These are phyloP conservation scores for Chrysosporium queenslandicum DNA, from an alignment of 2,329 filamentous ascomycete genomes.

Conservation along the genomic window DNA sequence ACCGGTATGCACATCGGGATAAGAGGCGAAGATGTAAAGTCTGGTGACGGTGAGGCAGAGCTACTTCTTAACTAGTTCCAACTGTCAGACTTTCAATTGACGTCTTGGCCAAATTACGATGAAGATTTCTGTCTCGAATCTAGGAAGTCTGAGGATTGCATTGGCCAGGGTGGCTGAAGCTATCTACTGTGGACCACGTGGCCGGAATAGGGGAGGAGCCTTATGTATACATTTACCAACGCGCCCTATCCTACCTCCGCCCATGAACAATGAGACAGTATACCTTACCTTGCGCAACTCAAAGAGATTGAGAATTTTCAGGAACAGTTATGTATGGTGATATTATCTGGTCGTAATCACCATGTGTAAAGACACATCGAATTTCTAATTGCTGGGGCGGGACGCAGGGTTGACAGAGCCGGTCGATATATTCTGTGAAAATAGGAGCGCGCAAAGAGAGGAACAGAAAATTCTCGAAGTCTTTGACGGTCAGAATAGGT, in stretches of 20 bases:
- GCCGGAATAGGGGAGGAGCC: too few species aligned
- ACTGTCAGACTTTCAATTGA: not conserved
- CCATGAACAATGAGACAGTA: too few species aligned
- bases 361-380: conserved; percentile 22
- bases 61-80: not conserved
- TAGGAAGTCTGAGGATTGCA: too few species aligned
- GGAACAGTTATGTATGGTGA: too few species aligned
- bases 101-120: conserved; percentile 3
- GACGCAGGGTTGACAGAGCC: conserved; percentile 14
- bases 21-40: not conserved
- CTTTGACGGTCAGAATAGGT: conserved; percentile 16
- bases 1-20: not conserved
- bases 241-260: too few species aligned
- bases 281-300: too few species aligned
- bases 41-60: not conserved
- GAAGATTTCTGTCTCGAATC: conserved; percentile 1
- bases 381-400: conserved; percentile 1
- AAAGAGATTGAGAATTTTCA: too few species aligned
- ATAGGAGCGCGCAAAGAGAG: conserved; percentile 14
- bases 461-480: conserved; percentile 21
- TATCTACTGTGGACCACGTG: too few species aligned
- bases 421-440: conserved; percentile 16
- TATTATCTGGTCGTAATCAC: conserved; percentile 24
- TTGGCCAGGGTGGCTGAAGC: too few species aligned
- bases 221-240: too few species aligned